Evolutionary conservation across 768 basidiomycete species (phyloP).

Genomic region (Agaricus bisporus): DNA sequence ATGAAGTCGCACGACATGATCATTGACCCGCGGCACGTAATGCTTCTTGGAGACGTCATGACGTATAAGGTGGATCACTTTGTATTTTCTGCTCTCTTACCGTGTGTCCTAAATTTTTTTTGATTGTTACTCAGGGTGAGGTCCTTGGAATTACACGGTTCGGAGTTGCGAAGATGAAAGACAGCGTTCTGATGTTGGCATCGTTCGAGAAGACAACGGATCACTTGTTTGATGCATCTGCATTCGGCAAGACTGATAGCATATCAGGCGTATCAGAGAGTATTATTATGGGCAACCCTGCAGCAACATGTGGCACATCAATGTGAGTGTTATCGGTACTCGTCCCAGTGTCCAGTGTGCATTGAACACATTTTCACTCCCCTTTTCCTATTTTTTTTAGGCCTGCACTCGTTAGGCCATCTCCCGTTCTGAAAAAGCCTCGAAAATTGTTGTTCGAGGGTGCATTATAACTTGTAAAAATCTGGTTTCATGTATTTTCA

Average conservation of each 20-base stretch:
- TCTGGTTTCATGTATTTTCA: background rate
- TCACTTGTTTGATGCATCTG: constrained; percentile 96
- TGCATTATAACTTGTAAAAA: constrained; percentile 25
- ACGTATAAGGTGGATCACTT: constrained; percentile 71
- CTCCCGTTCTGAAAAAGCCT: constrained; percentile 42
- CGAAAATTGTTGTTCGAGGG: constrained; percentile 45
- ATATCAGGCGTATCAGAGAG: constrained; percentile 98
- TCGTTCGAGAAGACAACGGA: constrained; percentile 99
- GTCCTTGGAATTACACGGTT: constrained; percentile 98
- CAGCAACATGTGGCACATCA: constrained; percentile 90
- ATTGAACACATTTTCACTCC: background rate
- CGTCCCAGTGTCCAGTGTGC: constrained; percentile 1
- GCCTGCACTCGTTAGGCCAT: constrained; percentile 42
- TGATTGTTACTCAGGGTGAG: constrained; percentile 62
- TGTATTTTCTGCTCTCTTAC: background rate
- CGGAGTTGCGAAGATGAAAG: constrained; percentile 99
- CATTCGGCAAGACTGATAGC: constrained; percentile 90
- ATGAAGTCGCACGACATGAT: constrained; percentile 98
- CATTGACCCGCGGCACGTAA: constrained; percentile 97
- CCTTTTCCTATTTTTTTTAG: constrained; percentile 19
- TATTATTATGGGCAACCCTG: constrained; percentile 98
- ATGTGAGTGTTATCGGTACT: constrained; percentile 51
- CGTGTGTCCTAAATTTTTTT: background rate
- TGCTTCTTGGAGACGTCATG: constrained; percentile 99
- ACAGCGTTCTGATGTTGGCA: constrained; percentile 97